These are phyloP conservation scores for Hypoxylon rickii DNA, from an alignment of 495 filamentous ascomycete species.

Conservation along the genomic window DNA sequence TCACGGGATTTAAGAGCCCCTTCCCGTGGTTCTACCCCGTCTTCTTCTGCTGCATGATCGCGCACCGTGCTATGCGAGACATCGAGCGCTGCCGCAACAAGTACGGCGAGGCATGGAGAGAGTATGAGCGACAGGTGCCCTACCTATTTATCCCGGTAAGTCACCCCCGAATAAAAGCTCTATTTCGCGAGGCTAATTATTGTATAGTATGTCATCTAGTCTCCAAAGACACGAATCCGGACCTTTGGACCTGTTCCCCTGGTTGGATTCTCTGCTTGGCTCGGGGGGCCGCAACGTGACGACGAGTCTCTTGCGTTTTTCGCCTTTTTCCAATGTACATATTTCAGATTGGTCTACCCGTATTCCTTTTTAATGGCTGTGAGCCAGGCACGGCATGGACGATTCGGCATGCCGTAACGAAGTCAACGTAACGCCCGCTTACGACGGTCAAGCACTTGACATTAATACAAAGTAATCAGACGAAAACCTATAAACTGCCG, in stretches of 20 bases:
- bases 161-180: conserved; percentile 27
- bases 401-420: background rate
- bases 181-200: background rate
- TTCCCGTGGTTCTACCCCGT: conserved; percentile 97
- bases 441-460: too few relatives aligned
- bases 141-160: conserved; percentile 96
- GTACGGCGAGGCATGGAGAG: conserved; percentile 90
- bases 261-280: too few relatives aligned
- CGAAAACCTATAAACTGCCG: background rate
- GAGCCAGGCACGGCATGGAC: background rate
- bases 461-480: background rate
- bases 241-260: too few relatives aligned
- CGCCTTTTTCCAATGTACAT: background rate
- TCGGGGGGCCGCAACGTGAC: too few relatives aligned
- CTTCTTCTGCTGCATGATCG: conserved; percentile 92
- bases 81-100: conserved; percentile 81
- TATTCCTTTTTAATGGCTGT: background rate
- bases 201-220: conserved; percentile 33
- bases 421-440: background rate
- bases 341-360: background rate
- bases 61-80: conserved; percentile 84
- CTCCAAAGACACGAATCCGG: background rate
- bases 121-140: conserved; percentile 87
- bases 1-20: conserved; percentile 69
- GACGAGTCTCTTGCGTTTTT: background rate